Percentiles rank a stretch among this genome's conserved stretches.
These are phyloP conservation scores for Saussurea involucrata DNA, from an alignment of 129 eudicot species.

Conservation along the genomic window DNA sequence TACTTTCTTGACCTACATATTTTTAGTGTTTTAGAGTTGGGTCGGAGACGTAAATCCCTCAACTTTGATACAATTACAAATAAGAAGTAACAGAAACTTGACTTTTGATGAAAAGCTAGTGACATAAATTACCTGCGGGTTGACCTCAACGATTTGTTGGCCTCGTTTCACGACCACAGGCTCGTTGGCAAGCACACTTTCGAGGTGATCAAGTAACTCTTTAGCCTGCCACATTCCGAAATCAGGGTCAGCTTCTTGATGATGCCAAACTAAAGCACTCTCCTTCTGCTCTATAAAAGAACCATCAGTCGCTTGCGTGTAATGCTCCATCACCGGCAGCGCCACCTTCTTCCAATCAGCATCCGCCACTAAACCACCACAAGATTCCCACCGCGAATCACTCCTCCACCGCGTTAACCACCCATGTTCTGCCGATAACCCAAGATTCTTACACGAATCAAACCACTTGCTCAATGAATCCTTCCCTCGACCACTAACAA, in stretches of 20 bases:
- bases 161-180: slow-evolving; percentile 92
- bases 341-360: slow-evolving; percentile 72
- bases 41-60: too few relatives aligned
- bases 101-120: too few relatives aligned
- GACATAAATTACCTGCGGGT: slow-evolving; percentile 74
- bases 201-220: slow-evolving; percentile 93
- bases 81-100: too few relatives aligned
- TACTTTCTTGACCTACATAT: too few relatives aligned
- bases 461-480: slow-evolving; percentile 67
- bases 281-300: slow-evolving; percentile 85
- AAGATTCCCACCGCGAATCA: slow-evolving; percentile 65
- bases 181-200: slow-evolving; percentile 90
- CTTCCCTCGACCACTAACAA: slow-evolving; percentile 89
- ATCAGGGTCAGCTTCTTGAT: slow-evolving; percentile 88
- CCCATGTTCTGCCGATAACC: slow-evolving; percentile 89
- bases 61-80: too few relatives aligned
- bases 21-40: too few relatives aligned
- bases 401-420: slow-evolving; percentile 79
- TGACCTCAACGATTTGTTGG: slow-evolving; percentile 90
- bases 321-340: slow-evolving; percentile 79
- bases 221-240: slow-evolving; percentile 85
- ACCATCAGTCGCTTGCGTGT: slow-evolving; percentile 86
- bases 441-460: slow-evolving; percentile 62
- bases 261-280: slow-evolving; percentile 94
- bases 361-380: slow-evolving; percentile 35